Base-by-base conservation (phyloP, 2,329 filamentous ascomycete species). In the Teratosphaeria pseudoeucalypti region DNA sequence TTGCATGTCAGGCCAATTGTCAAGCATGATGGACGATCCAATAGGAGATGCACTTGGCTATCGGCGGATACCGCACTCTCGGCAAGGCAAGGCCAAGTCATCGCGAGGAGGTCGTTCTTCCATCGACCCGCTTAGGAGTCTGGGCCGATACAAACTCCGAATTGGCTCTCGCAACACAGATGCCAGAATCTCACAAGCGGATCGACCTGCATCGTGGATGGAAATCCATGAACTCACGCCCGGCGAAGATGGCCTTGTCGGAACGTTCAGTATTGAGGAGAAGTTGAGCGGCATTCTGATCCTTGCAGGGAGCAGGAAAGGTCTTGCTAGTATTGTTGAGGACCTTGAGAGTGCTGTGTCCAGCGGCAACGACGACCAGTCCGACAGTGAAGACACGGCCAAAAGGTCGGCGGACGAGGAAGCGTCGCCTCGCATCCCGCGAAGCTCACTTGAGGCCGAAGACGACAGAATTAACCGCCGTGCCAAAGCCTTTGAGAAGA, bases 181-280 rank as follows among this genome's bases (percentile, higher is more conserved):
- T 19, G 43, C 16, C 19, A 23, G 7, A 11, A 10, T 6, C 19
- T 23, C 43, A n/a, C 43, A 11, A 10, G n/a, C 43, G n/a, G 19
- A 23, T n/a, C n/a, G 10, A 19, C n/a, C 43, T 10, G n/a, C 43
- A 5, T 49, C 43, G 9, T 49, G 43, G 43, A n/a, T 62, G 14
- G 61, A 62, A 27, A 59, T 62, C 34, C 61, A 62, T 55, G 61
- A 61, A 47, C 57, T 62, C 16, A 59, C 54, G 1, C 52, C 58
- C 14, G 43, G 47, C 1, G 54, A 55, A 26, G 59, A 54, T 11
- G 61, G 58, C 1, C 34, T 62, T 10, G 19, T 62, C 10, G 61
- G 56, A 3, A 61, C 52, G 2, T 56, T 62, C 10, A 19, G 39
- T 9, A 27, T 60, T n/a, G 29, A 9, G 9, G 54, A 39, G 23